Evolutionary conservation across 331 rosid species (phyloP).

Genomic region (Rhamnella rubrinervis): DNA sequence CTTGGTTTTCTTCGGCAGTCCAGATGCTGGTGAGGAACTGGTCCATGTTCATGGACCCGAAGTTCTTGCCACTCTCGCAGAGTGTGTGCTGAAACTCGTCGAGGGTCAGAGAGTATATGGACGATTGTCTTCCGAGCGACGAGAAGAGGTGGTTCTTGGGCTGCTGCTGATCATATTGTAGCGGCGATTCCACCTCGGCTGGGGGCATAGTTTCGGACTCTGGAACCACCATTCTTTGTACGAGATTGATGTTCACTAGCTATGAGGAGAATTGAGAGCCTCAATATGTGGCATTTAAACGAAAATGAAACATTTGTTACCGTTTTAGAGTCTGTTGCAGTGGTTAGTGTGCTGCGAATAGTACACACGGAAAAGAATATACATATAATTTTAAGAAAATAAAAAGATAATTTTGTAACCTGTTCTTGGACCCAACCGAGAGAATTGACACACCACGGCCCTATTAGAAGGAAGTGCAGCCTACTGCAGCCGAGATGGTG

Average conservation of each 20-base stretch:
- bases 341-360: no score
- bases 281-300: no score
- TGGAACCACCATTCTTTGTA: slow-evolving; percentile 40
- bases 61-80: slow-evolving; percentile 70
- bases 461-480: no score
- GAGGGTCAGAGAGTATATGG: slow-evolving; percentile 83
- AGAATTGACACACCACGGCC: no score
- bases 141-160: slow-evolving; percentile 31
- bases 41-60: slow-evolving; percentile 98
- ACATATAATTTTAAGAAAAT: no score
- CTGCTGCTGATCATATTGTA: slow-evolving; percentile 22
- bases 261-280: no score
- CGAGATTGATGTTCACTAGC: neutral
- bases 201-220: slow-evolving; percentile 51
- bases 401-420: no score
- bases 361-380: no score
- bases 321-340: no score
- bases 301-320: no score
- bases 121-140: slow-evolving; percentile 66
- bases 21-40: slow-evolving; percentile 84
- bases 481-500: no score
- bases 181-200: slow-evolving; percentile 41
- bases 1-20: slow-evolving; percentile 83
- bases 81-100: slow-evolving; percentile 83
- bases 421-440: no score